Evolutionary conservation across 1,284 basidiomycete genomes (phyloP), one percentile per base, ranked within the genome.

Genomic region (Microbotryum saponariae): DNA sequence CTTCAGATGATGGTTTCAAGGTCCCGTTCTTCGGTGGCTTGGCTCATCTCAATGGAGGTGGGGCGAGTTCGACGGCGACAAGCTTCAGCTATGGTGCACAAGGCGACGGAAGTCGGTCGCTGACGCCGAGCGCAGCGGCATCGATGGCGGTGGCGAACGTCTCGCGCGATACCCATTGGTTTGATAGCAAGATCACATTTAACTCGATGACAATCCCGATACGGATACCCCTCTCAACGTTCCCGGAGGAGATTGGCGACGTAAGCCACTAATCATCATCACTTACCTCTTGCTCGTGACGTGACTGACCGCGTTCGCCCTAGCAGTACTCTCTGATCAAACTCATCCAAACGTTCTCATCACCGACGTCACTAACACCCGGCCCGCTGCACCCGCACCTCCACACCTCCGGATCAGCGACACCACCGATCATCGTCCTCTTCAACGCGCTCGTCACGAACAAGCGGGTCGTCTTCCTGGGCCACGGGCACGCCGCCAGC

Each of bases 391-490:
- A 96, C 73, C 88, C 92, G 1, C 91, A 97, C 74, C 79, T 98
- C 33, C 93, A 97, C 74, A 91, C 90, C 0, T 91, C 87, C 69
- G 94, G 94, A 56, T 79, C 83, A n/a, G 79, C 83, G 61, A 97
- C 94, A 0, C 91, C 92, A 72, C 91, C 93, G 0, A 85, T 98
- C 70, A 91, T 94, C 62, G 81, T 97, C 50, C 82, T 98, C 14
- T 91, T 96, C 79, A 97, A 97, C 74, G 93, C 93, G 0, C 82
- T 98, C 61, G 80, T 96, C 27, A 93, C 93, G 0, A 85, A 89
- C 61, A 96, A 97, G 73, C 85, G 93, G 18, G 87, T 97, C 68
- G 86, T 98, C 67, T 96, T 98, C 77, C 79, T 97, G 49, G 92
- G 92, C 67, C 82, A 86, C 65, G 87, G 73, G 54, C 75, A 76